Evolutionary conservation across 2,329 filamentous ascomycete genomes (phyloP), one percentile per base, ranked within the genome.

Genomic region (Aspergillus vadensis): DNA sequence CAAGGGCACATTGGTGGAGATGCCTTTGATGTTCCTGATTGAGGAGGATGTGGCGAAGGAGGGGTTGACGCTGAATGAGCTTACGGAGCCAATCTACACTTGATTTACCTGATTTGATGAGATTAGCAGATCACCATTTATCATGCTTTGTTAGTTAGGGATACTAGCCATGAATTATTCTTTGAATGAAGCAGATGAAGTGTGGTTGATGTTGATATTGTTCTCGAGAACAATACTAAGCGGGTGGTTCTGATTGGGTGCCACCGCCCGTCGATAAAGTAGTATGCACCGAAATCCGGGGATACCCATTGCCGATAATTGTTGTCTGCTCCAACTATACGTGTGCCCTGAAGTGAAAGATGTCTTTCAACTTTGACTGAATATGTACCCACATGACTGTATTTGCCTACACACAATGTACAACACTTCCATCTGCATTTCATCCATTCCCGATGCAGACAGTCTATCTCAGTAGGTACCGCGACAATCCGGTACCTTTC

Each of bases 21-120:
- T 97, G 93, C 92, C 92, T 27, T 80, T 97, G 67, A 82, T 91
- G 66, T 97, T 97, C 80, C 80, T 97, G 74, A 88, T 89, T 69
- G 90, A 92, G 36, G 85, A 91, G 69, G 92, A 97, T 74, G 88
- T 97, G 74, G 94, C 93, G 4, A 88, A 92, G 82, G 86, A 92
- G 67, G 92, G 92, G 0, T 69, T 96, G 69, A 83, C 84, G 21
- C 77, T 92, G 65, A 92, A 93, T 77, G 82, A 83, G 25, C 76
- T 92, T 68, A 92, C 90, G 1, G 85, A 90, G 69, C 86, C 88
- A 69, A 77, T 92, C 39, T 92, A 92, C 75, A 92, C 90, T 30
- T 83, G 69, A 30, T 30, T 30, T 3, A 92, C 90, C 27, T 83
- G 69, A 77, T 57, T 17, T 50, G 56, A 12, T 52, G 53, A n/a